Evolutionary conservation across 2,329 filamentous ascomycete species (phyloP).

Genomic region (Parasarocladium wereldwijsianum): DNA sequence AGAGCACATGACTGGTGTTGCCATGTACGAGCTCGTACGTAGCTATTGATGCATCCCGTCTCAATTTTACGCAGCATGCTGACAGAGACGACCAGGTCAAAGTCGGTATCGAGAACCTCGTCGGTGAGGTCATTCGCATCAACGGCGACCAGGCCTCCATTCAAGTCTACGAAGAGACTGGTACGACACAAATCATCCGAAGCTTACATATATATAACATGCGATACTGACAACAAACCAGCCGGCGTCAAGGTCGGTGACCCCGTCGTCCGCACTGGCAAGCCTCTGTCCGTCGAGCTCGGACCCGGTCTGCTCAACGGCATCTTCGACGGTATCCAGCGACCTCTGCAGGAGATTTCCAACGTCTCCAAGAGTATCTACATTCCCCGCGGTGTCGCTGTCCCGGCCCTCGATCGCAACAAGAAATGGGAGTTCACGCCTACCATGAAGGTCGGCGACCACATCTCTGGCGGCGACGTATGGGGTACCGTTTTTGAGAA

Average conservation of each 20-base stretch:
- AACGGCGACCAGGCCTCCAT: conserved; percentile 91
- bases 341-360: conserved; percentile 77
- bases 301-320: conserved; percentile 96
- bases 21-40: conserved; percentile 96
- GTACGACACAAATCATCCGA: conserved; percentile 31
- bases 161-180: conserved; percentile 98
- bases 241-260: conserved; percentile 94
- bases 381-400: conserved; percentile 84
- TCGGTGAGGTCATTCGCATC: conserved; percentile 97
- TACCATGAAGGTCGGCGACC: conserved; percentile 83
- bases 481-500: conserved; percentile 95
- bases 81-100: conserved; percentile 44
- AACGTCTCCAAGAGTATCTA: conserved; percentile 76
- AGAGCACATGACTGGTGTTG: conserved; percentile 96
- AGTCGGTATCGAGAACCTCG: conserved; percentile 82
- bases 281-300: conserved; percentile 93
- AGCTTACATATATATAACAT: conserved; percentile 4
- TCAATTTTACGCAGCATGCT: conserved; percentile 1
- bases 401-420: conserved; percentile 74
- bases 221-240: conserved; percentile 17
- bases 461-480: conserved; percentile 90
- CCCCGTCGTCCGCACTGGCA: conserved; percentile 77
- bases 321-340: conserved; percentile 98
- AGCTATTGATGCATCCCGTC: background rate
- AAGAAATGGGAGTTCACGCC: conserved; percentile 97